Conservation (phyloP, 2,329 filamentous ascomycete species). For the Sarocladium brachiariae region DNA sequence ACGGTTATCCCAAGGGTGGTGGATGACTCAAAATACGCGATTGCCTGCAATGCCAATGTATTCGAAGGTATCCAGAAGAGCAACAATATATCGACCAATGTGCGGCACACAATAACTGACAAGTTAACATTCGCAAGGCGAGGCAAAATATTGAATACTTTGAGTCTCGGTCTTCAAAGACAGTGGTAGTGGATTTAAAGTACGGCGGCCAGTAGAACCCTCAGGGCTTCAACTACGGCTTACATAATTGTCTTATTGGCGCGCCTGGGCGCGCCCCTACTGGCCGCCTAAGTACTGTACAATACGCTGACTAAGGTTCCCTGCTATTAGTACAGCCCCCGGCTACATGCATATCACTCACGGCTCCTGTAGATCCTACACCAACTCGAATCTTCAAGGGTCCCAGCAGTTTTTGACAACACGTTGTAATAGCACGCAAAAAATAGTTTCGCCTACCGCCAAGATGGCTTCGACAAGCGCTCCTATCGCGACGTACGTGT, state of each 20-base stretch:
- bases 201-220: too few species aligned
- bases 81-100: not conserved
- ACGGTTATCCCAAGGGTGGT: not conserved
- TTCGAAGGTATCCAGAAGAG: not conserved
- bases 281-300: too few species aligned
- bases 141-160: too few species aligned
- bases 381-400: too few species aligned
- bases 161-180: not conserved
- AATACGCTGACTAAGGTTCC: conserved; percentile 1
- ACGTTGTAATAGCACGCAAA: too few species aligned
- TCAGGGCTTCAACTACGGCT: too few species aligned
- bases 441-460: conserved; percentile 6
- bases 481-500: conserved; percentile 63
- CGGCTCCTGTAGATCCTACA: not conserved
- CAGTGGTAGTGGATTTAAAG: not conserved
- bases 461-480: conserved; percentile 28
- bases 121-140: too few species aligned
- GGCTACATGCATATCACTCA: not conserved
- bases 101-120: too few species aligned
- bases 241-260: too few species aligned
- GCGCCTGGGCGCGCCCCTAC: too few species aligned
- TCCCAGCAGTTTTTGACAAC: too few species aligned
- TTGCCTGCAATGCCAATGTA: not conserved
- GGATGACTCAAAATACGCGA: not conserved
- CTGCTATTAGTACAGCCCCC: not conserved